Base-by-base conservation (phyloP, 192 early-diverging fungal genomes). In the Backusella luteola region DNA sequence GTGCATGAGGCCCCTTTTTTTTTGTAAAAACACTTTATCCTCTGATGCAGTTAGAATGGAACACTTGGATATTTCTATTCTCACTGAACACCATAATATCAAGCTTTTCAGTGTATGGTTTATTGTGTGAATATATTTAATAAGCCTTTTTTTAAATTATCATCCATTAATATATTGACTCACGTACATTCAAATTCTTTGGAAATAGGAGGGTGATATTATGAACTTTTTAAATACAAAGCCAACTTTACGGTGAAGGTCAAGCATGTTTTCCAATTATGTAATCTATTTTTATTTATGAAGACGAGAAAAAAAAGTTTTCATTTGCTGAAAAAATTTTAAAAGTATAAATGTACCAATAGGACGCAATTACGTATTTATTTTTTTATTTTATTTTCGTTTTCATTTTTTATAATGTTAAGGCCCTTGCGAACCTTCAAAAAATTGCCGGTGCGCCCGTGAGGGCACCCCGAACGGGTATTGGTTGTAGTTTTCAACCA, bases 401-500 rank as follows among this genome's bases (percentile, higher is more conserved):
- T 75, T 69, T 77, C 38, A 34, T 12, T 39, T 39, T 39, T 77
- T 29, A 39, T 63, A n/a, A 53, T 32, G n/a, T 71, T 23, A 53
- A 69, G 72, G 32, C 52, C 67, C 73, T 59, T 66, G 46, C 73
- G 73, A 67, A 39, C 32, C 78, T 63, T 73, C 73, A 34, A 79
- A 79, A 79, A 79, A 79, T 79, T 79, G 78, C 73, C 59, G 34
- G 46, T 46, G 70, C 70, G 67, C 78, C 39, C 78, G 66, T n/a
- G 34, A 75, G 63, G 46, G 72, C 36, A 68, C 71, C 35, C 36
- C 70, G 77, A 72, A 77, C 75, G 75, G 74, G 74, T 66, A 77
- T 77, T 81, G 75, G 80, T 76, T 81, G 73, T 81, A 81, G 80
- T 81, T 81, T 81, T 81, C 80, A 81, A 81, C 80, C 80, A 81